These are phyloP conservation scores for Gnetum montanum DNA, from an alignment of 75 land plant species.

Conservation along the genomic window DNA sequence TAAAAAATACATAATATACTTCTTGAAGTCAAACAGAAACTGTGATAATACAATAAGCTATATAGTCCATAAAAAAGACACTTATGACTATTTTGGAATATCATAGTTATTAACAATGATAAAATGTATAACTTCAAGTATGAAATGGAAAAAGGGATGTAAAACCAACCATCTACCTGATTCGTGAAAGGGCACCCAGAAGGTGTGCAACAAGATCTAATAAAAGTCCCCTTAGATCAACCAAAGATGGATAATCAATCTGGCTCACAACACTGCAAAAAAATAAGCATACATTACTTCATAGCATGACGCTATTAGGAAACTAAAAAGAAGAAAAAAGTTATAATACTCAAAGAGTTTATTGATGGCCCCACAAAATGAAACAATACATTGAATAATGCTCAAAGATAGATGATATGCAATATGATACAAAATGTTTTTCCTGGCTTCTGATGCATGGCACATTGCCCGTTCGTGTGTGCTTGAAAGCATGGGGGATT, in stretches of 20 bases:
- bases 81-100: neutral
- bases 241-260: slow-evolving; percentile 93
- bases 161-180: slow-evolving; percentile 40
- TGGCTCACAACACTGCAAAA: slow-evolving; percentile 89
- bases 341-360: neutral
- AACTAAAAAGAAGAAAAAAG: neutral
- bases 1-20: no score
- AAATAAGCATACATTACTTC: no score
- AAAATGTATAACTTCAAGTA: neutral
- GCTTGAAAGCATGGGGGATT: no score
- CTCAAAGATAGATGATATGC: no score
- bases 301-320: slow-evolving; percentile 1
- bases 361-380: no score
- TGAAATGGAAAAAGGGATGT: neutral
- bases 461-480: no score
- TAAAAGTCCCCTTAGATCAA: slow-evolving; percentile 90
- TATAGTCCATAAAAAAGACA: neutral
- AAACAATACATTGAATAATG: no score
- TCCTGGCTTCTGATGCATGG: no score
- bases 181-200: slow-evolving; percentile 93
- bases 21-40: no score
- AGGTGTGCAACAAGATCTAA: slow-evolving; percentile 96
- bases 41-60: neutral
- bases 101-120: neutral
- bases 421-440: no score